Evolutionary conservation across 1,284 basidiomycete genomes (phyloP).

Genomic region (Inonotus hispidus): DNA sequence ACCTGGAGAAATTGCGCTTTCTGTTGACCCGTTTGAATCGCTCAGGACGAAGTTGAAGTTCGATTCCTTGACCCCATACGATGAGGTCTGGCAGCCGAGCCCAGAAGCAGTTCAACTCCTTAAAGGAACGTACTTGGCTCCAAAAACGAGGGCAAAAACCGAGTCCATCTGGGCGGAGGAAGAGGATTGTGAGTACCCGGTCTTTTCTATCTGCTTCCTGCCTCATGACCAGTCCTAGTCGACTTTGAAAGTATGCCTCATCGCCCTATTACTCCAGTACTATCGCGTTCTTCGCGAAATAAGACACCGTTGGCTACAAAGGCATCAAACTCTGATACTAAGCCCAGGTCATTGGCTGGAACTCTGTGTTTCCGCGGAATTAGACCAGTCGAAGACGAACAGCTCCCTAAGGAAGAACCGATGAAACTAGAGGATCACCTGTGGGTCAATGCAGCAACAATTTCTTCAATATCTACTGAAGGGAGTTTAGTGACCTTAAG

Average conservation of each 20-base stretch:
- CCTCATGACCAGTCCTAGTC: conserved; percentile 19
- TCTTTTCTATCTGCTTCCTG: neutral
- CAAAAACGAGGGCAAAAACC: neutral
- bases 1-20: conserved; percentile 42
- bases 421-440: conserved; percentile 29
- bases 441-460: conserved; percentile 23
- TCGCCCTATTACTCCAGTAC: conserved; percentile 35
- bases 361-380: conserved; percentile 13
- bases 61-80: conserved; percentile 32
- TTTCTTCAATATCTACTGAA: neutral
- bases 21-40: conserved; percentile 43
- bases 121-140: neutral
- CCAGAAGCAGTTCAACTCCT: neutral
- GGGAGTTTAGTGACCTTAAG: conserved; percentile 29
- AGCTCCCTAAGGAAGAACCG: conserved; percentile 22
- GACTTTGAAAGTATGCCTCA: conserved; percentile 23
- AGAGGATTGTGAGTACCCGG: neutral
- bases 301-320: conserved; percentile 34
- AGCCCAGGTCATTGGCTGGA: neutral
- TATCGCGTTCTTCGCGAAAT: conserved; percentile 33
- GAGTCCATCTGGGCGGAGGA: conserved; percentile 2
- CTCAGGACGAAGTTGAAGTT: conserved; percentile 33
- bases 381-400: conserved; percentile 22
- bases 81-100: conserved; percentile 31
- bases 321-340: neutral